Conservation (phyloP, 345 rosid species). For the Erysimum cheiranthoides region DNA sequence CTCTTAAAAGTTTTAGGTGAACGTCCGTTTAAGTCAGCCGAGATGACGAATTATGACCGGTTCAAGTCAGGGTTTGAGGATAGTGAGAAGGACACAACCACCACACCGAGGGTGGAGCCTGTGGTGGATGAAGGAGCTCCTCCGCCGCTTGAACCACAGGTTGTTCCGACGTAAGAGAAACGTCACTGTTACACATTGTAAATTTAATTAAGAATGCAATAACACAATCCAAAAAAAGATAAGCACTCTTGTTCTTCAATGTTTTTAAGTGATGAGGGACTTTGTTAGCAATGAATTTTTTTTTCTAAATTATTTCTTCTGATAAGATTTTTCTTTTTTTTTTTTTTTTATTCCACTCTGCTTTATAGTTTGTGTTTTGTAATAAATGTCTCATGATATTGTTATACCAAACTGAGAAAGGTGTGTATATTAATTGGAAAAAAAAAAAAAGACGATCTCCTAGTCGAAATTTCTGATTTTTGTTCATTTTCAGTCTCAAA, state of each 20-base stretch:
- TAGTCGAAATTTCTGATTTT: too few species aligned
- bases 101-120: slow-evolving; percentile 38
- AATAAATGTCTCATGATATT: too few species aligned
- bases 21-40: slow-evolving; percentile 74
- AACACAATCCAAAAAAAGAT: background rate
- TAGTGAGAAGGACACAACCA: slow-evolving; percentile 29
- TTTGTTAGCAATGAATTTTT: slow-evolving; percentile 36
- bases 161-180: slow-evolving; percentile 59
- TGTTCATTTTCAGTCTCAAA: too few species aligned
- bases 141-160: slow-evolving; percentile 67
- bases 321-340: too few species aligned
- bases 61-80: slow-evolving; percentile 76
- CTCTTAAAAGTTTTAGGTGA: slow-evolving; percentile 72
- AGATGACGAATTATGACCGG: slow-evolving; percentile 76
- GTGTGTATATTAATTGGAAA: too few species aligned
- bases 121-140: slow-evolving; percentile 61
- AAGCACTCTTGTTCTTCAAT: slow-evolving; percentile 14
- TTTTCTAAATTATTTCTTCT: too few species aligned
- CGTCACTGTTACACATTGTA: slow-evolving; percentile 36
- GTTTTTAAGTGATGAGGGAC: slow-evolving; percentile 14
- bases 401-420: too few species aligned
- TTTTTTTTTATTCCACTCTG: too few species aligned
- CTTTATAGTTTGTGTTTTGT: too few species aligned
- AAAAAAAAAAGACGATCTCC: too few species aligned
- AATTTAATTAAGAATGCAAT: slow-evolving; percentile 31